Evolutionary conservation across 176 grass and related monocot genomes (phyloP), one percentile per base, ranked within the genome.

Genomic region (Carex littledalei): DNA sequence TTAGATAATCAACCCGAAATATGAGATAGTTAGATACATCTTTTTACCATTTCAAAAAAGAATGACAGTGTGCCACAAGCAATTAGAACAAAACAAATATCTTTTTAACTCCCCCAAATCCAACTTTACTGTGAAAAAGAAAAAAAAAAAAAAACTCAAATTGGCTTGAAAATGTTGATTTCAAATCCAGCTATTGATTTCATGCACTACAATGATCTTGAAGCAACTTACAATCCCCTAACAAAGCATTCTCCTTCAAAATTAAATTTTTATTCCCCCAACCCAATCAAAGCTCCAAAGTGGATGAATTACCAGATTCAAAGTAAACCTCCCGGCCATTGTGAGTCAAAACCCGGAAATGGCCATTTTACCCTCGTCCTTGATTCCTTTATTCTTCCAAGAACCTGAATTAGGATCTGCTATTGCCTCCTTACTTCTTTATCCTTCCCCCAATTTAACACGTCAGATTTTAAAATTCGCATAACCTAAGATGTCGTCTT

Each of bases 211-310:
- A 70, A 37, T 41, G 18, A 72, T 72, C 68, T 47, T 72, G 39
- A 47, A 45, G 68, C 74, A 31, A 32, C 74, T 56, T 78, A 56
- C 24, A 16, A 55, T 78, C 74, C 13, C 52, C 24, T 9, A 24
- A 50, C 3, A 35, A 68, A 68, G 72, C 22, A 35, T 77, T 67
- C 21, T 87, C 84, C 32, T 79, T 82, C 17, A 84, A 61, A 63
- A 90, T 59, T 67, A 90, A 87, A 88, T 93, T 93, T 68, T 93
- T 68, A 90, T 87, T 13, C 88, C 91, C 60, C 91, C 77, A 18
- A 93, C 86, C 91, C 88, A 29, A 29, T 29, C 29, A 93, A 8
- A 90, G 26, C 24, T 93, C 91, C 60, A 87, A 60, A 76, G 32
- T 84, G 18, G 80, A 86, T 6, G 49, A 54, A 71, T 21, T 34